These are phyloP conservation scores for Xylaria scruposa DNA, from an alignment of 495 filamentous ascomycete genomes.

Conservation along the genomic window DNA sequence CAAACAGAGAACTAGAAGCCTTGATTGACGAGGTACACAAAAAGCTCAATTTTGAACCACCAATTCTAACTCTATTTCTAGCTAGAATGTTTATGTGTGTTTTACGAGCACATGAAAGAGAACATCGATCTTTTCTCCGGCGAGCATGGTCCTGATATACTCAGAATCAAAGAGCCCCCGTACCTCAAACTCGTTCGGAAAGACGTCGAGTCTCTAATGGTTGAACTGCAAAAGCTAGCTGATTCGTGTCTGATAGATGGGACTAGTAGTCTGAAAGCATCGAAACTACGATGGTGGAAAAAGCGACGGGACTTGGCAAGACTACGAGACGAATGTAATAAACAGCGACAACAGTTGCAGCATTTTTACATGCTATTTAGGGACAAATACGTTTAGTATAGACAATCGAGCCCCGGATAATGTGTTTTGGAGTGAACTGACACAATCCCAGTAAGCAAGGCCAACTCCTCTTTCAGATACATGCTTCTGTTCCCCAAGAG, in stretches of 20 bases:
- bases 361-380: background rate
- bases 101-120: slow-evolving; percentile 9
- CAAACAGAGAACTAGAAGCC: slow-evolving; percentile 22
- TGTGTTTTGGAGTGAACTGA: background rate
- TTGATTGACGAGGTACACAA: slow-evolving; percentile 8
- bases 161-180: background rate
- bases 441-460: background rate
- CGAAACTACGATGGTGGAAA: slow-evolving; percentile 17
- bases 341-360: background rate
- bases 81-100: background rate
- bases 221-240: background rate
- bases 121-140: slow-evolving; percentile 18
- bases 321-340: slow-evolving; percentile 5
- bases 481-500: background rate
- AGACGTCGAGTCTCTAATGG: slow-evolving; percentile 3
- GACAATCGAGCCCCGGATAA: no score
- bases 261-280: background rate
- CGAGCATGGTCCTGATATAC: background rate
- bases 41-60: background rate
- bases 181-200: slow-evolving; percentile 8
- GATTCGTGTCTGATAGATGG: background rate
- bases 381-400: slow-evolving; percentile 1
- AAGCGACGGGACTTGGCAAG: background rate
- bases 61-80: background rate
- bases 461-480: slow-evolving; percentile 2